Base-by-base conservation (phyloP, 352 stramenopile genomes). In the Thalassiosira delicatula region DNA sequence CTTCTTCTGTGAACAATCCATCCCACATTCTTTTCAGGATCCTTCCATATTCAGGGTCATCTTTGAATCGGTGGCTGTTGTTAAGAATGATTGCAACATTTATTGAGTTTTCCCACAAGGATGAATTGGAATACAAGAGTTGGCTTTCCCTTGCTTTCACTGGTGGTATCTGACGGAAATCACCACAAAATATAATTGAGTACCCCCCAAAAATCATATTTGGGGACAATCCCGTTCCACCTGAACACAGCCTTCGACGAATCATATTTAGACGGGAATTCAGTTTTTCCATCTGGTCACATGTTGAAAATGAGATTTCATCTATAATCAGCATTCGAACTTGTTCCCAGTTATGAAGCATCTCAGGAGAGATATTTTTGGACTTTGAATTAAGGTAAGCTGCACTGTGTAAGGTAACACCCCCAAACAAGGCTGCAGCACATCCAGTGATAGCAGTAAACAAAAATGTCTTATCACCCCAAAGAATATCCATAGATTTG, bases 241-340 rank as follows among this genome's bases (percentile, higher is more conserved):
- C n/a, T n/a, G n/a, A n/a, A n/a, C n/a, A n/a, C n/a, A n/a, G n/a
- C n/a, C n/a, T n/a, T n/a, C n/a, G n/a, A n/a, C n/a, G n/a, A n/a
- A n/a, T n/a, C n/a, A n/a, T n/a, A n/a, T n/a, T n/a, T n/a, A n/a
- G n/a, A n/a, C n/a, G n/a, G n/a, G n/a, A n/a, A n/a, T n/a, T n/a
- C n/a, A n/a, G n/a, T n/a, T n/a, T n/a, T n/a, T n/a, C n/a, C n/a
- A n/a, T n/a, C n/a, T n/a, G n/a, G n/a, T n/a, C n/a, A n/a, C n/a
- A n/a, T n/a, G n/a, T n/a, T n/a, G n/a, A n/a, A n/a, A 86, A 86
- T n/a, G 72, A 86, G 29, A 81, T 57, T 82, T 86, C 70, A 56
- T 86, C 79, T 53, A 81, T 67, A 12, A 86, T 56, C 17, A 86
- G 40, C 23, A 86, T 68, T 32, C 32, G 59, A 27, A 86, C 79